These are phyloP conservation scores for Paspalum vaginatum DNA, from an alignment of 176 grass and related monocot species.

Conservation along the genomic window DNA sequence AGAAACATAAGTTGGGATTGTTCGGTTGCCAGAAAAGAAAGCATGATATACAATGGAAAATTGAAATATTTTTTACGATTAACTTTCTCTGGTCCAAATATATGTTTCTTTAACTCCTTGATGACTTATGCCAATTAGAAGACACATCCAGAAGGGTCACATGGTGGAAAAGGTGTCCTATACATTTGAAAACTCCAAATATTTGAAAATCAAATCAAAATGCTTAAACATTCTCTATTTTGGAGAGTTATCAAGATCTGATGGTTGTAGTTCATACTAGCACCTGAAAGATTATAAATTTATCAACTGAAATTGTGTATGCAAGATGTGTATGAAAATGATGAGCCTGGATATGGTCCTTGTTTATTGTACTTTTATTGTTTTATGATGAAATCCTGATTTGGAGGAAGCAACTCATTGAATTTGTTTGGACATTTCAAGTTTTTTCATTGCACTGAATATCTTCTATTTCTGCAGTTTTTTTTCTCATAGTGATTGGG, in stretches of 20 bases:
- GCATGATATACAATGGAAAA: neutral
- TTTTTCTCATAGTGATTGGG: neutral
- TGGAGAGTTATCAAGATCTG: neutral
- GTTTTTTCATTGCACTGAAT: neutral
- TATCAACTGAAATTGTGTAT: neutral
- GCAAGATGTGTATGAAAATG: neutral
- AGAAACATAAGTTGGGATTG: neutral
- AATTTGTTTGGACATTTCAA: neutral
- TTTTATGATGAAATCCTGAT: neutral
- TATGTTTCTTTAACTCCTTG: neutral
- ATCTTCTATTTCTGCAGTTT: neutral
- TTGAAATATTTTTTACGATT: neutral
- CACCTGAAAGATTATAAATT: neutral
- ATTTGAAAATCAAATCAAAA: neutral
- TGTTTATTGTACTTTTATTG: neutral
- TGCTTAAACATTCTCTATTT: neutral
- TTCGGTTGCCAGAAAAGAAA: neutral
- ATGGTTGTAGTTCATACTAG: neutral
- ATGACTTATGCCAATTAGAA: neutral
- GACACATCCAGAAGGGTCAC: neutral
- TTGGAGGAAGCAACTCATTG: neutral
- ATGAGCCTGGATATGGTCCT: neutral
- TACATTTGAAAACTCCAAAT: neutral
- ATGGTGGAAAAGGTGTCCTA: neutral
- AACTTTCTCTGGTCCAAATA: neutral